Evolutionary conservation across 352 stramenopile genomes (phyloP), one percentile per base, ranked within the genome.

Genomic region (Peronospora belbahrii): DNA sequence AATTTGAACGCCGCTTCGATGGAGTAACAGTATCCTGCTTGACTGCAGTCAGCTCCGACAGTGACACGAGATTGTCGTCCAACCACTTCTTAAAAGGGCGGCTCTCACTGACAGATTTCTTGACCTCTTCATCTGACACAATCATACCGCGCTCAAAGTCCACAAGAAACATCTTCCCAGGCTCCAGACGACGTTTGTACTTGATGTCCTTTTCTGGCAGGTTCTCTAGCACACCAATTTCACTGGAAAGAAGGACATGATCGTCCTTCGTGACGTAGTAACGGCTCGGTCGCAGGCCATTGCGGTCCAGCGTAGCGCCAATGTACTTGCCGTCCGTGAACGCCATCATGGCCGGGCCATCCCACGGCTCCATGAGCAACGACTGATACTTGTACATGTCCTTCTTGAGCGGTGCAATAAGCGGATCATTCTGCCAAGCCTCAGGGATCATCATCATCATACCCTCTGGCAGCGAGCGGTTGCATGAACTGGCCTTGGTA

Each of bases 401-500:
- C 44, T 97, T 96, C 70, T 98, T 98, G 47, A 87, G 65, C 31
- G 84, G 68, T 3, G 74, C 82, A 27, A 98, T 83, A 14, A 92
- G 75, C 32, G 80, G 65, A 60, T 98, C 96, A 57, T 97, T 96
- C 73, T 98, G 92, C 89, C 91, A 98, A 1, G 95, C 95, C 56
- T 98, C 95, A 3, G 95, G 95, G 48, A 98, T 97, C 93, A 98
- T 98, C 88, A 98, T 98, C 92, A 97, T 97, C 64, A 98, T 94
- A 18, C 74, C 80, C 62, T 98, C 93, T 2, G 92, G 91, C n/a
- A 98, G 67, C 47, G 82, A 86, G 7, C 91, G 75, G 46, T 96
- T 85, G 33, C 83, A 96, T 8, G 69, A 81, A 32, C 74, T 83
- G 14, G 80, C 89, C 57, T 97, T 97, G 11, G 89, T 93, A 23